Base-by-base conservation (phyloP, 2,329 filamentous ascomycete genomes). In the Teratosphaeria viscida region DNA sequence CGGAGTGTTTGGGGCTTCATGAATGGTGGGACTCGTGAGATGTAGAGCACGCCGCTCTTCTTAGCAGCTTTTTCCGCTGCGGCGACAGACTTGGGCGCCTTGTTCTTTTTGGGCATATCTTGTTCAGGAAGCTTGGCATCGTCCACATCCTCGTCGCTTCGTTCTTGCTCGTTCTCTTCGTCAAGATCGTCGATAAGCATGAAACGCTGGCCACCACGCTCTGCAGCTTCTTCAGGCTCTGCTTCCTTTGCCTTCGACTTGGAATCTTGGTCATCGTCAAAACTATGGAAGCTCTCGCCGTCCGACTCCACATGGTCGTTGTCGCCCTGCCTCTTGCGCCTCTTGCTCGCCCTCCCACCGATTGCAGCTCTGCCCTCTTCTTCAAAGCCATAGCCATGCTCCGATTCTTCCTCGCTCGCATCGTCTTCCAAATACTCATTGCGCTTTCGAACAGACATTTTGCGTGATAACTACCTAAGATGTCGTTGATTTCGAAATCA, bases 1-100 rank as follows among this genome's bases (percentile, higher is more conserved):
- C 88, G 85, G 49, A 94, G 79, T 70, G 92, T 92, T 57, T 80
- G 78, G 6, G 89, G 89, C 68, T 91, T 92, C 89, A 95, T 94
- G 74, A 92, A 95, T 0, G 90, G 90, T 3, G 90, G 90, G 63
- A 94, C 84, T 61, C 90, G 85, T 4, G 89, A 92, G 62, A 95
- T 80, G 75, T 94, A 95, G 61, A 94, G 79, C 12, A 95, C 88
- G 63, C 90, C 90, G 0, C 88, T 90, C 71, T 85, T 87, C 66
- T 83, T 84, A 61, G 87, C 80, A 26, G 85, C 84, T 39, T 81
- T 81, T 63, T 85, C 82, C 11, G 84, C 82, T 5, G 80, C 79
- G 47, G 87, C 81, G 55, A 89, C 81, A 70, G 89, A 87, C 75
- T 88, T 85, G 71, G 86, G 84, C 52, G 81, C 16, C 16, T 43